Percentiles rank a stretch among this genome's conserved stretches.
Evolutionary conservation across 371 early-diverging fungal genomes (phyloP).

Genomic region (Nosema muscidifuracis): DNA sequence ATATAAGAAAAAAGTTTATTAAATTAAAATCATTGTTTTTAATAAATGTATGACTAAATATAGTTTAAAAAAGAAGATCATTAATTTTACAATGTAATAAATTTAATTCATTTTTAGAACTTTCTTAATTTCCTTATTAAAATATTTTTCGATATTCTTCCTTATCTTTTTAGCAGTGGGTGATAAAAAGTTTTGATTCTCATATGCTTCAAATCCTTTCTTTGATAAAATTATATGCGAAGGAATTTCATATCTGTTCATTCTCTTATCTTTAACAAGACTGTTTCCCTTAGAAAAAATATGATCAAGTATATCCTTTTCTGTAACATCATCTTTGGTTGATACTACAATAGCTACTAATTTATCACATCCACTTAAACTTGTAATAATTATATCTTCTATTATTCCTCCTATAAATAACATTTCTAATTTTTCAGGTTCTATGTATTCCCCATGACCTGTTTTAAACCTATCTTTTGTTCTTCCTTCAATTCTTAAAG

Average conservation of each 20-base stretch:
- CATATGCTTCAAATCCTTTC: constrained; percentile 41
- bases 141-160: constrained; percentile 47
- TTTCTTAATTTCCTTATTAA: constrained; percentile 52
- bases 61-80: too few species aligned
- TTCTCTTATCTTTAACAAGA: constrained; percentile 42
- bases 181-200: constrained; percentile 56
- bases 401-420: constrained; percentile 46
- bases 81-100: too few species aligned
- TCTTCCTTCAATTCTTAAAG: constrained; percentile 76
- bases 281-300: constrained; percentile 37
- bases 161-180: constrained; percentile 63
- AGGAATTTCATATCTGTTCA: constrained; percentile 62
- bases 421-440: constrained; percentile 89
- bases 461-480: constrained; percentile 94
- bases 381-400: constrained; percentile 62
- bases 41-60: too few species aligned
- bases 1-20: too few species aligned
- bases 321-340: constrained; percentile 4
- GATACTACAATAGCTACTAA: constrained; percentile 60
- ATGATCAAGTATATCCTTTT: constrained; percentile 21
- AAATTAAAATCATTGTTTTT: too few species aligned
- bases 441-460: constrained; percentile 86
- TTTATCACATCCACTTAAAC: constrained; percentile 47
- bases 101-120: background rate
- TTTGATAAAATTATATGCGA: constrained; percentile 48